These are phyloP conservation scores for Citrus reticulata DNA, from an alignment of 345 rosid species.

Conservation along the genomic window DNA sequence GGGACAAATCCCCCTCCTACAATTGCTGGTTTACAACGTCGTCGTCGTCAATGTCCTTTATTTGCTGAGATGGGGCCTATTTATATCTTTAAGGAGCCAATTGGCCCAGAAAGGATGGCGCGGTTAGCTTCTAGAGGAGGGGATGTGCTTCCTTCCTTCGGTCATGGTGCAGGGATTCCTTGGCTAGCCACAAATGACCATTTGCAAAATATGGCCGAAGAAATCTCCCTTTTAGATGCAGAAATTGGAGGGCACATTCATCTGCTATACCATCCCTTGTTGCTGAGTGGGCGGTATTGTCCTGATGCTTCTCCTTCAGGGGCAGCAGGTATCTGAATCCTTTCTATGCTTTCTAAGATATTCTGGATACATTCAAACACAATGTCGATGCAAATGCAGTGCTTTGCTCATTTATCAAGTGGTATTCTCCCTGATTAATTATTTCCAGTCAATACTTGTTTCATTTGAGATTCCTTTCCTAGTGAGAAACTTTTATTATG, in stretches of 20 bases:
- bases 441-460: background rate
- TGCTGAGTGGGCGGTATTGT: slow-evolving; percentile 92
- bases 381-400: background rate
- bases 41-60: slow-evolving; percentile 97
- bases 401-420: background rate
- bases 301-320: slow-evolving; percentile 96
- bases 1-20: slow-evolving; percentile 99
- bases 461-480: background rate
- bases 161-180: slow-evolving; percentile 93
- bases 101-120: slow-evolving; percentile 92
- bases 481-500: background rate
- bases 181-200: slow-evolving; percentile 83
- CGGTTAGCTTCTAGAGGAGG: slow-evolving; percentile 94
- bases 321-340: slow-evolving; percentile 67
- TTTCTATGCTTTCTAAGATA: slow-evolving; percentile 6
- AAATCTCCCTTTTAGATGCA: slow-evolving; percentile 78
- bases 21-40: slow-evolving; percentile 97
- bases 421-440: background rate
- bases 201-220: slow-evolving; percentile 59
- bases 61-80: slow-evolving; percentile 99
- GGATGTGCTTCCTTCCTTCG: slow-evolving; percentile 85
- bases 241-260: slow-evolving; percentile 87
- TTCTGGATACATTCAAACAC: background rate
- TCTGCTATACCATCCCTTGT: slow-evolving; percentile 86
- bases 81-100: slow-evolving; percentile 95